Base-by-base conservation (phyloP, 352 stramenopile genomes). In the Aphanomyces euteiches region DNA sequence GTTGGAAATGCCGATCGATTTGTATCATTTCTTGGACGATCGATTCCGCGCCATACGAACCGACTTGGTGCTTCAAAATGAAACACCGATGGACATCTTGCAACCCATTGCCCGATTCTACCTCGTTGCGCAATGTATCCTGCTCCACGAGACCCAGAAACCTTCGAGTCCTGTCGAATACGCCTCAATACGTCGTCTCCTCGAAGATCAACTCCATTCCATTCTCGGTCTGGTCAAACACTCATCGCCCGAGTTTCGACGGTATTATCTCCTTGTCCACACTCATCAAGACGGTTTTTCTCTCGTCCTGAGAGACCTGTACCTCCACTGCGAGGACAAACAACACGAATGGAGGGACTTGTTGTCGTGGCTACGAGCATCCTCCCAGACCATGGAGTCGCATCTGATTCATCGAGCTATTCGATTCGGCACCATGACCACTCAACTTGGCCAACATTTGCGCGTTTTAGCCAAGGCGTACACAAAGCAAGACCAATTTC, bases 1-100 rank as follows among this genome's bases (percentile, higher is more conserved):
- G 38, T 28, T 70, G n/a, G n/a, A 47, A 13, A 43, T 70, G 38
- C 47, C 64, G 10, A 12, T 70, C 7, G 64, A 70, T 50, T 70
- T 70, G 64, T 70, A 70, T 36, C 64, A 70, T 28, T 70, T 70
- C 28, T 34, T 70, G 5, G 64, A 70, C 54, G 48, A 70, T 53
- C 64, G 64, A 6, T 70, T 70, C 40, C 64, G 64, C 17, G 64
- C 64, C 2, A 61, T 70, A 21, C 64, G 64, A 5, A 70, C 43
- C n/a, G 64, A 70, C 54, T 63, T 70, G 8, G 53, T 53, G 4
- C 64, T 70, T 8, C 64, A 70, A 61, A 50, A 56, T 13, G 50
- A 45, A 4, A 28, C 36, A 7, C 7, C 48, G n/a, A 7, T 47
- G 3, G n/a, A 59, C 15, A 50, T 70, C 12, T 50, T 70, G 13